Evolutionary conservation across 345 rosid genomes (phyloP), one percentile per base, ranked within the genome.

Genomic region (Gossypium thurberi): DNA sequence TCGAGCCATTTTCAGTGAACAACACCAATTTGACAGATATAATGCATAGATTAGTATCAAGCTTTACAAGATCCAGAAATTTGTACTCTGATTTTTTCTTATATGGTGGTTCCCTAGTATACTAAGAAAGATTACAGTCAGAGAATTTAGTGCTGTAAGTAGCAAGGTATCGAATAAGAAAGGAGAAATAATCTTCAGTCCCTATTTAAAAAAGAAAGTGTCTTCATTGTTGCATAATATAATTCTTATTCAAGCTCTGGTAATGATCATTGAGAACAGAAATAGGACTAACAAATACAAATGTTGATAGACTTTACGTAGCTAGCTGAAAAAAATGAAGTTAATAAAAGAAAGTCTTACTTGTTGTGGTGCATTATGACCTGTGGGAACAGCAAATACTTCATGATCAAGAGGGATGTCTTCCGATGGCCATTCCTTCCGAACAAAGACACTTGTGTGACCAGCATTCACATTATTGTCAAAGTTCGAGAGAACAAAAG

Each of bases 281-380:
- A 71, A 56, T 6, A 25, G 63, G 59, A 55, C 11, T 26, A 21
- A 46, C 4, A 11, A 58, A 40, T 15, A 37, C 64, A 58, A 8
- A 65, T 10, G 23, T 25, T 6, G 17, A 53, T n/a, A n/a, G 43
- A 14, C 57, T 43, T 66, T 44, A 33, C 55, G 40, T 9, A 28
- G 25, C 53, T 65, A 33, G 28, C 47, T 60, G 40, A 55, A 33
- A 44, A 62, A 48, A 42, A n/a, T 20, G 13, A 25, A 63, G 10
- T 25, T 9, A 25, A 67, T 47, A 25, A 68, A 63, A 63, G 1
- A 10, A 65, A 43, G n/a, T 42, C 86, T 79, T 62, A 84, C 99
- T 79, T 95, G 99, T 78, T 92, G 97, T 2, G 99, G 98, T 46
- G 98, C 87, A 80, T 92, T 95, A 72, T 85, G 76, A 2, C 99